A percentile compares a stretch with the other conserved stretches of the same genome.
Evolutionary conservation across 2,329 filamentous ascomycete species (phyloP).

Genomic region (Cylindrodendrum hubeiense): DNA sequence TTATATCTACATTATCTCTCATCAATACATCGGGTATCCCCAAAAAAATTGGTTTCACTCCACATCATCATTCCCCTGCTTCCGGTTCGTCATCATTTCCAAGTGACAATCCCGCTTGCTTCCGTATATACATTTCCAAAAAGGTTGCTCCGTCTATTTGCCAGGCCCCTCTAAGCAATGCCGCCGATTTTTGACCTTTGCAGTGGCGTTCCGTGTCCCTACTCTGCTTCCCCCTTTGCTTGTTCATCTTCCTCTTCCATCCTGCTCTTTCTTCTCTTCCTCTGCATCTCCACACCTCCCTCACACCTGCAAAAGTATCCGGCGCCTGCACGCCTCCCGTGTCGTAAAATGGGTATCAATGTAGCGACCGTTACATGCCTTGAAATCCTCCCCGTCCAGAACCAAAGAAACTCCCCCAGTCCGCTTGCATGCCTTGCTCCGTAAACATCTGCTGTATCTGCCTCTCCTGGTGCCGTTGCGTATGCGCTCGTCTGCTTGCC

Average conservation of each 20-base stretch:
- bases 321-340: conserved; percentile 42
- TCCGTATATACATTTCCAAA: conserved; percentile 23
- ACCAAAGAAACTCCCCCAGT: conserved; percentile 62
- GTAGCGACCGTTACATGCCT: conserved; percentile 54
- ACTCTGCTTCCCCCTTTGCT: neutral
- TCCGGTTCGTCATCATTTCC: conserved; percentile 26
- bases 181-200: conserved; percentile 21
- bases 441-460: conserved; percentile 65
- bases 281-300: neutral
- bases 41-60: conserved; percentile 6
- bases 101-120: conserved; percentile 23
- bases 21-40: conserved; percentile 18
- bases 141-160: conserved; percentile 30
- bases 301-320: conserved; percentile 38
- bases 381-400: conserved; percentile 58
- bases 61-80: conserved; percentile 4
- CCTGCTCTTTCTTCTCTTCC: neutral
- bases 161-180: conserved; percentile 29
- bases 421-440: conserved; percentile 58
- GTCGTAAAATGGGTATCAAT: conserved; percentile 56
- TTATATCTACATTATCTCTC: conserved; percentile 24
- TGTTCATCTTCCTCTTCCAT: neutral
- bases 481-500: conserved; percentile 39
- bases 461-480: conserved; percentile 51
- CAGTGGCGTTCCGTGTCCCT: conserved; percentile 15